Evolutionary conservation across 176 grass and related monocot species (phyloP).

Genomic region (Saccharum officinarum): DNA sequence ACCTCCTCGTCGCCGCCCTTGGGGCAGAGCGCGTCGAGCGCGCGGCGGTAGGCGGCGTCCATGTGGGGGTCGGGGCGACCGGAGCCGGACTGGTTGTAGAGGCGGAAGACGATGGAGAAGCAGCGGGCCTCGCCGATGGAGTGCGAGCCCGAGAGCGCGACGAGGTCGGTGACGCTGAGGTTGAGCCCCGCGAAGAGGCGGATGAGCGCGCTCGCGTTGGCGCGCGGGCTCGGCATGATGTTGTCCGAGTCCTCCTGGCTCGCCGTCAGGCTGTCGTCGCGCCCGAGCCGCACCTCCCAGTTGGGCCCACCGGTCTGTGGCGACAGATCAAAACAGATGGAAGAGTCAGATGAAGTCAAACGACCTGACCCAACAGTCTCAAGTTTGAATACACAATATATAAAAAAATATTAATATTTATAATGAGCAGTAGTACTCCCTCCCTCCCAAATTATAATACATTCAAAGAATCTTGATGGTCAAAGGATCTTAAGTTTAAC

Average conservation of each 20-base stretch:
- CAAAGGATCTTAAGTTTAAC: too few relatives aligned
- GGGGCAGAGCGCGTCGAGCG: slow-evolving; percentile 69
- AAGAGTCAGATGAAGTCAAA: not conserved
- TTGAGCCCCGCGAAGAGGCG: slow-evolving; percentile 66
- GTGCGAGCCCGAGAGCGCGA: slow-evolving; percentile 91
- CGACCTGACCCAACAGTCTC: not conserved
- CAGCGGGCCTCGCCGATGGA: slow-evolving; percentile 80
- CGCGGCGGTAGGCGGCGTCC: slow-evolving; percentile 51
- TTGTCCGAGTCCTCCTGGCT: slow-evolving; percentile 75
- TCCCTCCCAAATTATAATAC: too few relatives aligned
- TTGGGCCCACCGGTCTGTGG: slow-evolving; percentile 75
- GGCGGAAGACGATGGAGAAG: slow-evolving; percentile 90
- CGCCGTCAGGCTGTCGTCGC: slow-evolving; percentile 72
- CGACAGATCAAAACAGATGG: not conserved
- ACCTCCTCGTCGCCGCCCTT: slow-evolving; percentile 55
- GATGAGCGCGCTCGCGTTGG: slow-evolving; percentile 70
- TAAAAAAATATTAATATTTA: not conserved
- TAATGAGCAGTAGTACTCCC: not conserved
- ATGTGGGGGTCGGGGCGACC: slow-evolving; percentile 83
- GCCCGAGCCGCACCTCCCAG: slow-evolving; percentile 82
- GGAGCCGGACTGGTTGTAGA: slow-evolving; percentile 94
- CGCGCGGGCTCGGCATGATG: slow-evolving; percentile 85
- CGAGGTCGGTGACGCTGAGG: slow-evolving; percentile 71
- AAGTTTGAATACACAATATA: not conserved
- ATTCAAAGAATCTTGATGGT: too few relatives aligned